phyloP scores from a whole-genome alignment of 106 monocot genomes.

The Narthecium ossifragum region DNA sequence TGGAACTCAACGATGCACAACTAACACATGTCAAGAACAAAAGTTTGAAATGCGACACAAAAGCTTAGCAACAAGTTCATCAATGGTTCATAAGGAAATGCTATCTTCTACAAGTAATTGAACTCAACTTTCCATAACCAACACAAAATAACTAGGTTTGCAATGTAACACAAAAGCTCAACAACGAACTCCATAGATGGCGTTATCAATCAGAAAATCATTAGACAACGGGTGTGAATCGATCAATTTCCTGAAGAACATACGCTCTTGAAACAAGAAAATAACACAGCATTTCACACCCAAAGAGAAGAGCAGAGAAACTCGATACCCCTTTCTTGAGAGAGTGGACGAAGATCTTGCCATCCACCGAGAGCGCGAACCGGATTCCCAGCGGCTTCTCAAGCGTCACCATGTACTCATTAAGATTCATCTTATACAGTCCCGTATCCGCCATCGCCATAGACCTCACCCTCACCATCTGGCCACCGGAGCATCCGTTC shows the following conservation, averaged over 20 bases:
- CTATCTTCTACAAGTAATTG: no score
- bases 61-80: no score
- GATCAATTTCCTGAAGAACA: no score
- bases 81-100: no score
- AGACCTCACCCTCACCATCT: slow-evolving; percentile 8
- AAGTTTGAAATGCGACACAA: no score
- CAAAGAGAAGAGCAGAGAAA: background rate
- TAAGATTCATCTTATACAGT: slow-evolving; percentile 56
- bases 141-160: background rate
- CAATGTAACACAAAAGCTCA: no score
- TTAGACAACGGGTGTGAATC: no score
- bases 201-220: no score
- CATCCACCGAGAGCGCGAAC: slow-evolving; percentile 79
- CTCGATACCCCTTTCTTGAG: slow-evolving; percentile 64
- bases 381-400: slow-evolving; percentile 81
- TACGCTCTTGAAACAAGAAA: background rate
- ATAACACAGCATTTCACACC: background rate
- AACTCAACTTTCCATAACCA: no score
- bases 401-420: slow-evolving; percentile 91
- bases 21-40: no score
- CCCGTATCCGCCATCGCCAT: slow-evolving; percentile 24
- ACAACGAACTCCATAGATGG: no score
- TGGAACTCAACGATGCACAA: no score
- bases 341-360: slow-evolving; percentile 71
- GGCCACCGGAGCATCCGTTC: background rate